Conservation (phyloP, 2,329 filamentous ascomycete species). For the Cladobotryum protrusum region DNA sequence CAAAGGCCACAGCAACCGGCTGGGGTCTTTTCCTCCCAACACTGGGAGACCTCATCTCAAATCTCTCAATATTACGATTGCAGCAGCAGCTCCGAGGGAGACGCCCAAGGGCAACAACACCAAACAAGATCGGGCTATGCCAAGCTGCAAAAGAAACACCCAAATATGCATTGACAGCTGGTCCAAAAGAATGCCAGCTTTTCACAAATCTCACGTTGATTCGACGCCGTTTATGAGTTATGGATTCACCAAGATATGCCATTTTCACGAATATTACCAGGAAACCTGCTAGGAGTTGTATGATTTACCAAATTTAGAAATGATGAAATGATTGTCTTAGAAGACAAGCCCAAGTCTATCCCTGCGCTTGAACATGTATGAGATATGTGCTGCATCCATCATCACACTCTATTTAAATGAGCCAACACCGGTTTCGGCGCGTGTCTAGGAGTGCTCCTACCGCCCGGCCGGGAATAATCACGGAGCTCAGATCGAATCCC, state of each 20-base stretch:
- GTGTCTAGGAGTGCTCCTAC: background rate
- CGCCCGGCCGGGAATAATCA: background rate
- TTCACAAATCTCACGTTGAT: slow-evolving; percentile 4
- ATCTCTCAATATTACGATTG: slow-evolving; percentile 6
- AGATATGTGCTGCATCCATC: too few species aligned
- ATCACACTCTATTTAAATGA: background rate
- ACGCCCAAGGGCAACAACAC: background rate
- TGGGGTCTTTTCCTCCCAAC: background rate
- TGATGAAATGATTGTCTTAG: background rate
- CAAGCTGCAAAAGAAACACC: slow-evolving; percentile 8
- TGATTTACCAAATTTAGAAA: slow-evolving; percentile 6
- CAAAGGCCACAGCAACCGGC: background rate
- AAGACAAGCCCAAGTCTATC: background rate
- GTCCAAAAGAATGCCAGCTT: background rate
- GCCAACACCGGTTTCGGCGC: background rate
- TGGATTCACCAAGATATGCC: background rate
- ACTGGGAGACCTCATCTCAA: background rate
- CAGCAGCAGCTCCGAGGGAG: slow-evolving; percentile 11
- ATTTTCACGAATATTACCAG: background rate
- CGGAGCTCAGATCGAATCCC: background rate
- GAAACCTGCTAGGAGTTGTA: background rate
- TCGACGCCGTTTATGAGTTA: slow-evolving; percentile 8
- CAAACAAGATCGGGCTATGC: slow-evolving; percentile 1
- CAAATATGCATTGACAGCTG: slow-evolving; percentile 2
- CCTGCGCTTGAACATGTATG: too few species aligned